Conservation (phyloP, 768 basidiomycete species). For the Suillus spraguei region DNA sequence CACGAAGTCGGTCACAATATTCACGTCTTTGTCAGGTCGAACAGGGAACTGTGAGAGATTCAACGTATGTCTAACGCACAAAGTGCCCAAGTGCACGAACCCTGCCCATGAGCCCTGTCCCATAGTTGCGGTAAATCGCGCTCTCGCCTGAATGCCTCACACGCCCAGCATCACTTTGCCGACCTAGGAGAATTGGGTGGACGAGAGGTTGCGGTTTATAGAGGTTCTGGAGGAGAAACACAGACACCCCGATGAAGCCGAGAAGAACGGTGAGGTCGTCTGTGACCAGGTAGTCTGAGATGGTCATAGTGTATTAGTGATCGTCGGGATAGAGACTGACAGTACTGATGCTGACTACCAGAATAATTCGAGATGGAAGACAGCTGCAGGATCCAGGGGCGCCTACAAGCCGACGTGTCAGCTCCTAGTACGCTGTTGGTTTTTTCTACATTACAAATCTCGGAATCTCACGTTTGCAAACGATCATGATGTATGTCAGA, state of each 20-base stretch:
- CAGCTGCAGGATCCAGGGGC: too few relatives aligned
- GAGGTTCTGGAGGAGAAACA: slow-evolving; percentile 75
- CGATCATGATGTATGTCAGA: neutral
- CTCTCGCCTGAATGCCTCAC: slow-evolving; percentile 83
- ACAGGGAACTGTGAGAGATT: slow-evolving; percentile 60
- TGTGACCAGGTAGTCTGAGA: slow-evolving; percentile 66
- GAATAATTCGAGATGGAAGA: neutral
- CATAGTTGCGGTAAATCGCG: slow-evolving; percentile 89
- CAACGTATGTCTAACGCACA: neutral
- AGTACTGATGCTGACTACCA: neutral
- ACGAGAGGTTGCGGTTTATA: slow-evolving; percentile 85
- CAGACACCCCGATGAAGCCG: slow-evolving; percentile 71
- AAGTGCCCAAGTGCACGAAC: slow-evolving; percentile 42
- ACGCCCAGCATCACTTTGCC: slow-evolving; percentile 87
- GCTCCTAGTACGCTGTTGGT: neutral
- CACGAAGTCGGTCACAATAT: slow-evolving; percentile 66
- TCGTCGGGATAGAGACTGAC: neutral
- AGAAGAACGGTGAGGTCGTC: slow-evolving; percentile 82
- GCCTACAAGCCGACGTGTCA: neutral
- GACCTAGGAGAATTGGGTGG: slow-evolving; percentile 90
- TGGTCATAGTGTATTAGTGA: slow-evolving; percentile 33
- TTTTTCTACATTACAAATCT: neutral
- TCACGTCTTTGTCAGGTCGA: slow-evolving; percentile 71
- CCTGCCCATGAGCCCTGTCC: slow-evolving; percentile 80
- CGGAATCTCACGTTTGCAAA: neutral